Percentiles rank a stretch among this genome's conserved stretches.
Evolutionary conservation across 345 rosid species (phyloP).

Genomic region (Pelargonium nanum): DNA sequence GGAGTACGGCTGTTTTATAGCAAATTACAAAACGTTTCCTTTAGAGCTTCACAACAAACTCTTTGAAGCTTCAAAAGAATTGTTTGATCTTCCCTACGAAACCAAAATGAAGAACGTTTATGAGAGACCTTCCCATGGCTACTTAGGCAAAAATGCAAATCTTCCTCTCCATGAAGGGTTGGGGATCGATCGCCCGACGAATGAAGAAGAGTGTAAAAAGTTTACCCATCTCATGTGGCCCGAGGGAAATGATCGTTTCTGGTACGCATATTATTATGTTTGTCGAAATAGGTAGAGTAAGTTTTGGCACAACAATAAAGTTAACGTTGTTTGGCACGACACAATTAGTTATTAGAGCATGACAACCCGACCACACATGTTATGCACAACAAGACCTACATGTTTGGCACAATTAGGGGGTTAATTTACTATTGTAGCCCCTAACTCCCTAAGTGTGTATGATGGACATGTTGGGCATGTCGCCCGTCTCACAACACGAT

Average conservation of each 20-base stretch:
- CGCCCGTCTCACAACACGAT: no score
- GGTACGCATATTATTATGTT: conserved; percentile 11
- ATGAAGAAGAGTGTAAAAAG: conserved; percentile 13
- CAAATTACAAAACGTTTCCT: not conserved
- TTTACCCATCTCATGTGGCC: conserved; percentile 41
- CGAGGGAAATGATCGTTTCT: conserved; percentile 23
- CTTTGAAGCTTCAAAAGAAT: conserved; percentile 10
- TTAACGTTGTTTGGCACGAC: not conserved
- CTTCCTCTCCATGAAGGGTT: conserved; percentile 30
- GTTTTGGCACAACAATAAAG: no score
- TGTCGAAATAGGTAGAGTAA: no score
- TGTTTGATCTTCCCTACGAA: conserved; percentile 30
- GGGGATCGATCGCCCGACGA: conserved; percentile 26
- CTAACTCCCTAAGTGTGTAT: no score
- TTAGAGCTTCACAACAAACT: not conserved
- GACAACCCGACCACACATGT: no score
- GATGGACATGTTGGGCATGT: no score
- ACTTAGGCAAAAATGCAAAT: conserved; percentile 19
- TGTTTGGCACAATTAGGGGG: no score
- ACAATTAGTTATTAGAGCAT: no score
- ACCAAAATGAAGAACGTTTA: conserved; percentile 22
- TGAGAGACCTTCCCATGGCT: conserved; percentile 25
- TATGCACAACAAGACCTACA: no score
- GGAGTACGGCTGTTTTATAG: not conserved
- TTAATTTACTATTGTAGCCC: no score